phyloP scores from a whole-genome alignment of 176 grass and related monocot genomes.

The Carex cristatella region DNA sequence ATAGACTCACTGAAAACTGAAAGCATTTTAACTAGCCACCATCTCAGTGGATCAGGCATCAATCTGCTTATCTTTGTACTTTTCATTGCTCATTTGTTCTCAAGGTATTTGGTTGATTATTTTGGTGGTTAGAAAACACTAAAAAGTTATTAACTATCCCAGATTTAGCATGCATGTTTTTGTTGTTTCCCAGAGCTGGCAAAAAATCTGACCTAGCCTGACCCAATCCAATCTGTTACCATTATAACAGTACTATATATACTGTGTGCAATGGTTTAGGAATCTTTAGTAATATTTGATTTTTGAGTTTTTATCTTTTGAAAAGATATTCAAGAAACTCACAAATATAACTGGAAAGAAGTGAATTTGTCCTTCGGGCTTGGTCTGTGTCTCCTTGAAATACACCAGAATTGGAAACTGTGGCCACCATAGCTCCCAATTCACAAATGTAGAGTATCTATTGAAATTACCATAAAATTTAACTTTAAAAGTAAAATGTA shows the following conservation, averaged over 20 bases:
- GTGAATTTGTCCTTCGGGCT: slow-evolving; percentile 84
- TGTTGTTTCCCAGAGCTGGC: background rate
- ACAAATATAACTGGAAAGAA: slow-evolving; percentile 98
- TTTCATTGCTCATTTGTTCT: background rate
- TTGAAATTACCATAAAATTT: slow-evolving; percentile 3
- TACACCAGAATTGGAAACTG: slow-evolving; percentile 77
- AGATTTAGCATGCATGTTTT: background rate
- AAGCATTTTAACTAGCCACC: background rate
- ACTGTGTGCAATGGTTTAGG: background rate
- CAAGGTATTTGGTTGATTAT: background rate
- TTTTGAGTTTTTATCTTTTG: background rate
- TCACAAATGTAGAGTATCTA: slow-evolving; percentile 85
- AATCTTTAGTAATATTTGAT: background rate
- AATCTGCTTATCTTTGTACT: background rate
- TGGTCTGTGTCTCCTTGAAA: slow-evolving; percentile 92
- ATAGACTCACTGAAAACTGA: background rate
- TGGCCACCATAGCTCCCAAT: slow-evolving; percentile 95
- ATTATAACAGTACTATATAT: background rate
- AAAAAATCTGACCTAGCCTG: background rate
- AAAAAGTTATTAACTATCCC: background rate
- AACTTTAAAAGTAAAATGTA: background rate
- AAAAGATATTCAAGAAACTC: slow-evolving; percentile 8
- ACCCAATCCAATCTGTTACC: background rate
- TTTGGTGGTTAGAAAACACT: background rate
- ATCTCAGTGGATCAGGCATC: background rate